Percentiles rank a stretch among this genome's conserved stretches.
These are phyloP conservation scores for Abelmoschus esculentus DNA, from an alignment of 345 rosid genomes.

Conservation along the genomic window DNA sequence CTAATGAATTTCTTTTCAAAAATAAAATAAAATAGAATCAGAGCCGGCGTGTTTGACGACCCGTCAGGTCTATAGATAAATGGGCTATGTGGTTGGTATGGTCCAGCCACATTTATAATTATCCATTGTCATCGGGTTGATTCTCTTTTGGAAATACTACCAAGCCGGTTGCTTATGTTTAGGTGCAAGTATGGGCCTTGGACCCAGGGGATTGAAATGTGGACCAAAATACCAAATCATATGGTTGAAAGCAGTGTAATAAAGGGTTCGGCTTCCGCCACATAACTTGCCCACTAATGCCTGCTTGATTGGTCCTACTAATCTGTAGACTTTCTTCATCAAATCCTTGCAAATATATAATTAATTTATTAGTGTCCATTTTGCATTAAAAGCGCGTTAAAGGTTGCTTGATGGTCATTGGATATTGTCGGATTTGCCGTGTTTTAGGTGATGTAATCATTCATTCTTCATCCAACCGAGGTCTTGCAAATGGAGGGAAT, in stretches of 20 bases:
- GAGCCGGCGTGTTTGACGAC: slow-evolving; percentile 13
- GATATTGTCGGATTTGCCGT: neutral
- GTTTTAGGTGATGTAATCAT: neutral
- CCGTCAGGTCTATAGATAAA: neutral
- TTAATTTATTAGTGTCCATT: no score
- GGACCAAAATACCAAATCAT: no score
- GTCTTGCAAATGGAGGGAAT: neutral
- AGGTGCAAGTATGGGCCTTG: no score
- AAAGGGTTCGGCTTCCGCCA: no score
- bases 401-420: neutral
- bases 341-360: neutral
- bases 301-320: neutral
- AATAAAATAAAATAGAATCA: neutral
- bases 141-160: no score
- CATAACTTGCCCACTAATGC: slow-evolving; percentile 7
- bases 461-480: neutral
- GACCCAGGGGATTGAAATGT: no score
- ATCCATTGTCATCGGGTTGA: no score
- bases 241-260: no score
- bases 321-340: neutral
- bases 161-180: no score
- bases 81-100: neutral
- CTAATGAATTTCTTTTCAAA: neutral
- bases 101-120: neutral
- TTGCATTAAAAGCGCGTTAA: no score